Evolutionary conservation across 306 rosid species (phyloP), one percentile per base, ranked within the genome.

Genomic region (Abrus precatorius): DNA sequence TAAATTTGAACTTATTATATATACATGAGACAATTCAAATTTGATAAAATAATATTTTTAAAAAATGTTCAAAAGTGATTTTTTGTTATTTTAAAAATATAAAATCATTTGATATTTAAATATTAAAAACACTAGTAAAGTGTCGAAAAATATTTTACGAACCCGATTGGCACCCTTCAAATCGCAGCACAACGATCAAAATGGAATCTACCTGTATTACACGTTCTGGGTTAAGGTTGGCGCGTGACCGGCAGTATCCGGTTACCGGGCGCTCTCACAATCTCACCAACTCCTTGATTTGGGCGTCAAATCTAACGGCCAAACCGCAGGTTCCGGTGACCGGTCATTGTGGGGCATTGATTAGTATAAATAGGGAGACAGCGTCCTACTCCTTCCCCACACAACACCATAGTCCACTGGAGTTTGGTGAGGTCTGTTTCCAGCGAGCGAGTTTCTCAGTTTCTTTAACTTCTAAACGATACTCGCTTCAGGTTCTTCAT

Each of bases 211-310:
- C 20, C 33, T 47, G 33, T 6, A 11, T 55, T 7, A 79, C 66
- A 9, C 73, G 78, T 60, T 33, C 1, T 55, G 2, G 30, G 47
- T 41, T 20, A 11, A 75, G 77, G 84, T 87, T 76, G 91, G 97
- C 85, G 79, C 75, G 66, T 40, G 49, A 85, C 97, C 67, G 90
- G 87, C 45, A 27, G 2, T 72, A 52, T 7, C 92, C 89, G 41
- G 93, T 84, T 45, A 47, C 4, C 7, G 41, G 55, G 55, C 5
- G 5, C 40, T 5, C 8, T 13, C 29, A 28, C 49, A 9, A 6
- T 20, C 75, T 36, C 85, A 89, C 95, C 93, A 87, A 89, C 91
- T 83, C 84, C 55, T 82, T 32, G 72, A 78, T 36, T 7, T 80
- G 5, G 14, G 68, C 50, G 38, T 64, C 44, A 29, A 69, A 88